These are phyloP conservation scores for Scopulariopsis brevicaulis DNA, from an alignment of 2,329 filamentous ascomycete genomes.

Conservation along the genomic window DNA sequence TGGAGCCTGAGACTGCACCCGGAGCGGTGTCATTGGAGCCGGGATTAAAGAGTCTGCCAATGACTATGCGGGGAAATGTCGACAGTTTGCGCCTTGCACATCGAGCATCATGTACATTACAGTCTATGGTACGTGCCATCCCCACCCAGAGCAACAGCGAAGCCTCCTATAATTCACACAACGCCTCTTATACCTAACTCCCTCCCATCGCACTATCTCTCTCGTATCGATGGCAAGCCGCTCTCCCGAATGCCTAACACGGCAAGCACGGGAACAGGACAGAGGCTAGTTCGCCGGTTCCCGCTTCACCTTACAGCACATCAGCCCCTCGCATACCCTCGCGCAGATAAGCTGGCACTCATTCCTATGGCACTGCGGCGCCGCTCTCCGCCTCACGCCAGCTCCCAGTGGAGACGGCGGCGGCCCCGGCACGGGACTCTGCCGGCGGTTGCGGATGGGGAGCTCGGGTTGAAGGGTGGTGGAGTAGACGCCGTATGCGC, in stretches of 20 bases:
- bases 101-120: too few species aligned
- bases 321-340: background rate
- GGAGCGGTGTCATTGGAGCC: too few species aligned
- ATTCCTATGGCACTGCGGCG: background rate
- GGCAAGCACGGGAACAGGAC: background rate
- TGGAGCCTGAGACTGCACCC: too few species aligned
- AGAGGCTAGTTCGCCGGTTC: background rate
- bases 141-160: too few species aligned
- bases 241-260: background rate
- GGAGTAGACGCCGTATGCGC: slow-evolving; percentile 63
- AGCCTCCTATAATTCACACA: too few species aligned
- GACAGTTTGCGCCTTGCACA: too few species aligned
- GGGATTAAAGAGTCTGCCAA: too few species aligned
- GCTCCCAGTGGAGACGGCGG: background rate
- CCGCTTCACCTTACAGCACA: background rate
- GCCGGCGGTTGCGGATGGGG: background rate
- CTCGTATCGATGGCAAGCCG: background rate
- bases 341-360: slow-evolving; percentile 2
- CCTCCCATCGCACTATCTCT: too few species aligned
- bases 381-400: background rate
- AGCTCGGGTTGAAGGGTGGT: slow-evolving; percentile 58
- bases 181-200: too few species aligned
- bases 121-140: too few species aligned
- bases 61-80: too few species aligned
- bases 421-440: background rate